A percentile compares a stretch with the other conserved stretches of the same genome.
Conservation (phyloP, 2,329 filamentous ascomycete genomes). For the Claviceps sp. region DNA sequence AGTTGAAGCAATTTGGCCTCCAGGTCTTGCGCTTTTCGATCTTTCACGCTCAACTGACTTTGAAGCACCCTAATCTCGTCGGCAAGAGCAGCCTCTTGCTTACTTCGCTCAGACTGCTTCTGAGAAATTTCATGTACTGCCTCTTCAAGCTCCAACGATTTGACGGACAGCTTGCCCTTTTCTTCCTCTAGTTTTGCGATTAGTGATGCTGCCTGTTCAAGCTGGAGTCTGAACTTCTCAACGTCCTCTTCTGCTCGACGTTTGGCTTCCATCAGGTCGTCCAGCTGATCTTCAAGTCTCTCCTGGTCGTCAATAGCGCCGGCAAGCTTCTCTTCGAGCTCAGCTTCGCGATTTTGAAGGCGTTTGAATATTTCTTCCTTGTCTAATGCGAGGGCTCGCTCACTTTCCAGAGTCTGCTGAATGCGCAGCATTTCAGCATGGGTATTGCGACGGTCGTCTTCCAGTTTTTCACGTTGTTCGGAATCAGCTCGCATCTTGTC, state of each 20-base stretch:
- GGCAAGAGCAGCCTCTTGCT: slow-evolving; percentile 61
- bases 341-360: slow-evolving; percentile 80
- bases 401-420: slow-evolving; percentile 88
- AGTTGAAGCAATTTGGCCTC: slow-evolving; percentile 71
- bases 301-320: slow-evolving; percentile 92
- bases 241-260: slow-evolving; percentile 78
- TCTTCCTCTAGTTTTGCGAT: slow-evolving; percentile 79
- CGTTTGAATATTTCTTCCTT: slow-evolving; percentile 99
- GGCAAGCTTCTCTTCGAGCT: slow-evolving; percentile 84
- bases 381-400: slow-evolving; percentile 86
- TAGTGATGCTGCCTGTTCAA: slow-evolving; percentile 82
- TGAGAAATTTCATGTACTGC: slow-evolving; percentile 58
- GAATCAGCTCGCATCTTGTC: slow-evolving; percentile 69
- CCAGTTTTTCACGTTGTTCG: slow-evolving; percentile 61
- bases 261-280: slow-evolving; percentile 77
- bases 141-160: slow-evolving; percentile 54
- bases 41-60: slow-evolving; percentile 78
- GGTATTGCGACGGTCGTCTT: slow-evolving; percentile 80
- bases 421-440: slow-evolving; percentile 80
- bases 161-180: slow-evolving; percentile 59
- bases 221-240: slow-evolving; percentile 61
- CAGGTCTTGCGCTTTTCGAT: slow-evolving; percentile 77
- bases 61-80: slow-evolving; percentile 85
- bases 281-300: slow-evolving; percentile 82
- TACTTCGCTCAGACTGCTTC: slow-evolving; percentile 58